Base-by-base conservation (phyloP, 164 flowering plant genomes). In the Sedum album region DNA sequence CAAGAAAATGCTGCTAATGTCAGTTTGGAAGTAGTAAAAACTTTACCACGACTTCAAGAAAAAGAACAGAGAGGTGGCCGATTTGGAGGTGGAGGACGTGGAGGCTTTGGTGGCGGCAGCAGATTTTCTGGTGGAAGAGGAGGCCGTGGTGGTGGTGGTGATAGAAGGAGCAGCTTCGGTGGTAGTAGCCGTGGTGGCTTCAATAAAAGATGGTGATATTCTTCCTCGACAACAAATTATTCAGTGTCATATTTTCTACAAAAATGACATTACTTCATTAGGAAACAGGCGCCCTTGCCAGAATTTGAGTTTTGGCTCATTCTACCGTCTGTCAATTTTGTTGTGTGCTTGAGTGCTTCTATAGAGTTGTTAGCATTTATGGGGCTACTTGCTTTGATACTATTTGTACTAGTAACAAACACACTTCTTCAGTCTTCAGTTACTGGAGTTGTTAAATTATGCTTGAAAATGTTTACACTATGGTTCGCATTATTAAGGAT, bases 1-100 rank as follows among this genome's bases (percentile, higher is more conserved):
- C 89, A 85, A 68, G 80, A 86, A 71, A 90, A 82, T 82, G 94
- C 93, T 4, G 83, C 84, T 62, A 80, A 80, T 74, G 88, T 88
- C 60, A 88, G 81, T 69, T 65, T 93, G 65, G 86, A 83, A 46
- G 91, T 87, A 26, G 60, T 88, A 74, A 81, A 80, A 72, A 67
- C 69, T 41, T 71, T 93, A 79, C 98, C 98, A 1, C 71, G 18
- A 0, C 72, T 93, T 74, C 88, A 88, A 77, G 89, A 90, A 35
- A 82, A 76, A 69, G 91, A 83, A 0, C 83, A 71, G 48, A 79
- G 82, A 67, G 74, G 80, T 0, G 78, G 88, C 41, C 70, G 97
- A 71, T 84, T 81, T 75, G 91, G 93, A 4, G 70, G 82, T 35
- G 79, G 85, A 21, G 82, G 90, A 0, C 70, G 80, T 18, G 77